A percentile compares a stretch with the other conserved stretches of the same genome.
These are phyloP conservation scores for Ophiostoma sp. DNA, from an alignment of 2,329 filamentous ascomycete genomes.

Conservation along the genomic window DNA sequence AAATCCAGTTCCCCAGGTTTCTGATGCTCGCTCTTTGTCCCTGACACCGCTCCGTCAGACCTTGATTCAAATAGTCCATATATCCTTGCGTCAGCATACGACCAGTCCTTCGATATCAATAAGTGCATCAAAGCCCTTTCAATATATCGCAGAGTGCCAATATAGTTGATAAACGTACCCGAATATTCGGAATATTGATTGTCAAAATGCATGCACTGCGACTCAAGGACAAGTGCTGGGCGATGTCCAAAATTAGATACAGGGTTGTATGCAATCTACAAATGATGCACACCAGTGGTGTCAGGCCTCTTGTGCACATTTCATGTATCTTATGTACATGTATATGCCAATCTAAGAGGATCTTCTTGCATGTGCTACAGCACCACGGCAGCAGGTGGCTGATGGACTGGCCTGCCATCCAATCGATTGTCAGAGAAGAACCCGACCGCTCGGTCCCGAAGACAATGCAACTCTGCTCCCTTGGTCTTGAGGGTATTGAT, in stretches of 20 bases:
- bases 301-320: neutral
- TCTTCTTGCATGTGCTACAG: neutral
- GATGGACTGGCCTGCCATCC: neutral
- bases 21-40: neutral
- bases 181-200: neutral
- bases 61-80: neutral
- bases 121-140: no score
- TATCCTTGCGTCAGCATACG: neutral
- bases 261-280: neutral
- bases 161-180: no score
- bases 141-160: no score
- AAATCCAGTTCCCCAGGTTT: conserved; percentile 8
- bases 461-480: neutral
- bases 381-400: neutral
- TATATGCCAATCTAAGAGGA: no score
- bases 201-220: conserved; percentile 10
- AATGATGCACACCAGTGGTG: neutral
- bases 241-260: neutral
- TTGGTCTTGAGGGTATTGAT: neutral
- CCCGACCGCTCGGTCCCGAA: conserved; percentile 22
- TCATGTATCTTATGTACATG: no score
- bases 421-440: neutral
- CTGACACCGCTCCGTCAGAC: neutral
- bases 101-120: neutral
- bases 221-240: neutral